A percentile compares a stretch with the other conserved stretches of the same genome.
Evolutionary conservation across 805 yeast genomes (phyloP).

Genomic region (Metschnikowia peoriensis): DNA sequence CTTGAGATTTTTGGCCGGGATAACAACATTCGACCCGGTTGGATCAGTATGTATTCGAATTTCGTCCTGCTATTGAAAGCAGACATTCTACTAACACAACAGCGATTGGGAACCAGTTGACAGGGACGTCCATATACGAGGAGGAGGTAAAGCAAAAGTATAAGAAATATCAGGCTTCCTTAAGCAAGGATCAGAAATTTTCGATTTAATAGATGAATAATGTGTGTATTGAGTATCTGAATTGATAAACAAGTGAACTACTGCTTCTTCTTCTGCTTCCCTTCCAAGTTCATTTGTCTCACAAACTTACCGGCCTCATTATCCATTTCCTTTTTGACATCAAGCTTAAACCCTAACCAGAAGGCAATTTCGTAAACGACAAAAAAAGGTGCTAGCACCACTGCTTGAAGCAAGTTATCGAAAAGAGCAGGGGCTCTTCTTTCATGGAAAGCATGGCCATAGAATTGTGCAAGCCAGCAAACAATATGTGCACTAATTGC

Average conservation of each 20-base stretch:
- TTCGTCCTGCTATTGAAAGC: neutral
- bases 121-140: slow-evolving; percentile 58
- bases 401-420: slow-evolving; percentile 79
- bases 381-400: slow-evolving; percentile 89
- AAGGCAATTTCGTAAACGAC: slow-evolving; percentile 78
- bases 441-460: slow-evolving; percentile 85
- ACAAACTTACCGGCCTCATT: slow-evolving; percentile 41
- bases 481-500: slow-evolving; percentile 46
- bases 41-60: slow-evolving; percentile 55
- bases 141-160: slow-evolving; percentile 50
- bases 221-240: neutral
- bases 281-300: slow-evolving; percentile 29
- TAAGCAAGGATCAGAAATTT: slow-evolving; percentile 1
- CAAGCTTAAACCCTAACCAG: slow-evolving; percentile 57
- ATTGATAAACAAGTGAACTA: neutral
- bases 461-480: slow-evolving; percentile 81
- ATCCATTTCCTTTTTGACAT: slow-evolving; percentile 50
- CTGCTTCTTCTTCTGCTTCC: slow-evolving; percentile 12
- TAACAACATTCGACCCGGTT: slow-evolving; percentile 83
- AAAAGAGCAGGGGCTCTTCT: slow-evolving; percentile 81
- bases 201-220: neutral
- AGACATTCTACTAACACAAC: slow-evolving; percentile 7
- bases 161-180: slow-evolving; percentile 11
- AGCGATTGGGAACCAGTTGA: slow-evolving; percentile 75
- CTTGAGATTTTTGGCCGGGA: slow-evolving; percentile 87